A percentile compares a stretch with the other conserved stretches of the same genome.
phyloP scores from a whole-genome alignment of 2,329 filamentous ascomycete genomes.

The Rhexocercosporidium sp. region DNA sequence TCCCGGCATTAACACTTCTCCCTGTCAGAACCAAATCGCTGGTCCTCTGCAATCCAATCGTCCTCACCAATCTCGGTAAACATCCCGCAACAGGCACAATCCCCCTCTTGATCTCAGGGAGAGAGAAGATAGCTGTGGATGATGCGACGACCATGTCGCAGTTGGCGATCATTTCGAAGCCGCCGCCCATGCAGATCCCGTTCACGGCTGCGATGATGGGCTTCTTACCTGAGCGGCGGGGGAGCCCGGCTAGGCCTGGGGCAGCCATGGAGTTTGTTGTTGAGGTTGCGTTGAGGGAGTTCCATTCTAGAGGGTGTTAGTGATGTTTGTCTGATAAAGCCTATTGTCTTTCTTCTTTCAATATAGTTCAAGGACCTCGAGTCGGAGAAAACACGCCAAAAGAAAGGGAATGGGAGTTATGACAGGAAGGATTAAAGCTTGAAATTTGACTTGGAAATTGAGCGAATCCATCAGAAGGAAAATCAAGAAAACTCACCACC shows the following conservation, averaged over 20 bases:
- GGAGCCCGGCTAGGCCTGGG: slow-evolving; percentile 68
- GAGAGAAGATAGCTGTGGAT: slow-evolving; percentile 62
- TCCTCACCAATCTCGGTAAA: slow-evolving; percentile 68
- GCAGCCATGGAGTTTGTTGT: slow-evolving; percentile 36
- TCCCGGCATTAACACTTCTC: slow-evolving; percentile 59
- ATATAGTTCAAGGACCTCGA: too few species aligned
- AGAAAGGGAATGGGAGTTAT: too few species aligned
- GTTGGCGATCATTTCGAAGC: slow-evolving; percentile 77
- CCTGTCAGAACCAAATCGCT: slow-evolving; percentile 74
- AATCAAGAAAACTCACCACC: slow-evolving; percentile 42
- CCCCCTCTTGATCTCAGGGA: slow-evolving; percentile 74
- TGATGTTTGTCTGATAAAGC: too few species aligned
- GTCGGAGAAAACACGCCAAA: too few species aligned
- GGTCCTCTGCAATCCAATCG: slow-evolving; percentile 69
- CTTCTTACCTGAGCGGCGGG: slow-evolving; percentile 71
- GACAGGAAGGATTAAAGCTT: too few species aligned
- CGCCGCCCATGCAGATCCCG: slow-evolving; percentile 75
- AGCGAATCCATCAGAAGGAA: too few species aligned
- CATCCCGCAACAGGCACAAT: slow-evolving; percentile 75
- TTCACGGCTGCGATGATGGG: slow-evolving; percentile 81
- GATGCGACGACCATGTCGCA: slow-evolving; percentile 73
- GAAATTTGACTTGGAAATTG: too few species aligned
- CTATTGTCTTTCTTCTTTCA: too few species aligned
- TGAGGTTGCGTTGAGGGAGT: slow-evolving; percentile 46
- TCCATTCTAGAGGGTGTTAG: slow-evolving; percentile 55